Evolutionary conservation across 345 rosid species (phyloP), one percentile per base, ranked within the genome.

Genomic region (Sonneratia alba): DNA sequence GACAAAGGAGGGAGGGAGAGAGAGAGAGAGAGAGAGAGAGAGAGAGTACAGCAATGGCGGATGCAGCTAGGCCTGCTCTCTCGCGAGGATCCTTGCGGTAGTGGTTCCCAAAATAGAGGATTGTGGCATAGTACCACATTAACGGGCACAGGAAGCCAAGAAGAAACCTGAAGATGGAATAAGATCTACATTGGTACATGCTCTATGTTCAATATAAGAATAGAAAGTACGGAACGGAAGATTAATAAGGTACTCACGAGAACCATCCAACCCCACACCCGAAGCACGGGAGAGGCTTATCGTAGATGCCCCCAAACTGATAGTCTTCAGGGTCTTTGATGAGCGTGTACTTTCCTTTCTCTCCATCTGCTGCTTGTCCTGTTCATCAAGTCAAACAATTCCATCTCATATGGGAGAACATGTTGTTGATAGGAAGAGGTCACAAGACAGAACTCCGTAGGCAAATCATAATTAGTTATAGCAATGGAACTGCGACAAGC

Each of bases 231-330:
- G 27, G 11, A 47, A 47, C 15, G 51, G 51, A 42, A 7, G 6
- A 10, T 37, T 51, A 73, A 22, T 10, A 37, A 3, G 10, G 1
- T 15, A 66, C 98, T 94, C 75, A 91, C 98, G 87, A 90, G 78
- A 94, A 94, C 98, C 98, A 94, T 76, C 98, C 98, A 53, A 91
- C 75, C 59, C 98, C 97, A 79, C 98, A 94, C 43, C 96, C 96
- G 81, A 94, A 94, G 82, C 97, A 94, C 0, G 97, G 98, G 67
- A 94, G 95, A 63, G 93, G 97, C 72, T 88, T 94, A 82, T 91
- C 97, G 47, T 84, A 94, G 49, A 81, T 47, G 38, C 66, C 66
- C 57, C 97, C 97, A n/a, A 73, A 59, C 66, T 88, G 91, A 74
- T 79, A 85, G 72, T 84, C 88, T 37, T 86, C 97, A 0, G 74